Conservation (phyloP, 768 basidiomycete species). For the Tremella fuciformis region DNA sequence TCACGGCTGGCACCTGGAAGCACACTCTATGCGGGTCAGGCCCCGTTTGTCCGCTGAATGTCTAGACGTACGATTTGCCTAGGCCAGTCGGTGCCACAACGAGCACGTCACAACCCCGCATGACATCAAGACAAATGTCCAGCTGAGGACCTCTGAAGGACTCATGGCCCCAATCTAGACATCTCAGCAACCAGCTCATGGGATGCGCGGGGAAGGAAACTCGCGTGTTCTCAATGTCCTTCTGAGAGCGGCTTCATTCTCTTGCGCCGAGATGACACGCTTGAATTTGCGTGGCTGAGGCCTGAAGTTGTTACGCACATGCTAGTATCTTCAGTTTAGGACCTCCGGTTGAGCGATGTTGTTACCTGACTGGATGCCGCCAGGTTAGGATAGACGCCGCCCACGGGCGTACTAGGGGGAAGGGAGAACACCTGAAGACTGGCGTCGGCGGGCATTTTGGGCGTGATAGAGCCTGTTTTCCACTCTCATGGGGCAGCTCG, state of each 20-base stretch:
- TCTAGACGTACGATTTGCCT: slow-evolving; percentile 45
- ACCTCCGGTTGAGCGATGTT: neutral
- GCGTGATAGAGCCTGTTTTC: too few species aligned
- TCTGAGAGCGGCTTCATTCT: slow-evolving; percentile 31
- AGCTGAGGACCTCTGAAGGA: slow-evolving; percentile 44
- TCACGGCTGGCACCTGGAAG: slow-evolving; percentile 50
- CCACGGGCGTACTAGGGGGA: slow-evolving; percentile 33
- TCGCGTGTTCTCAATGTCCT: slow-evolving; percentile 40
- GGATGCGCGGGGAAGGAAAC: slow-evolving; percentile 6
- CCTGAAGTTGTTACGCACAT: slow-evolving; percentile 32
- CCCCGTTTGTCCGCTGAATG: neutral
- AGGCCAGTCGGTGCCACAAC: slow-evolving; percentile 51
- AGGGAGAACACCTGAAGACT: slow-evolving; percentile 5
- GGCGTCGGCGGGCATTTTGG: too few species aligned
- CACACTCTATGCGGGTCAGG: slow-evolving; percentile 33
- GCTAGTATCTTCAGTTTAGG: slow-evolving; percentile 10
- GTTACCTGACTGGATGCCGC: slow-evolving; percentile 34
- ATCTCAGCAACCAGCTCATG: neutral
- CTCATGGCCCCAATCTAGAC: slow-evolving; percentile 42
- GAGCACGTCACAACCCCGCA: slow-evolving; percentile 46
- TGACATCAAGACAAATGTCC: slow-evolving; percentile 43
- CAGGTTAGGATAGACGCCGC: slow-evolving; percentile 29
- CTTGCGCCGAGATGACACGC: slow-evolving; percentile 38
- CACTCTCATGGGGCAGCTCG: too few species aligned
- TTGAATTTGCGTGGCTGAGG: slow-evolving; percentile 32